These are phyloP conservation scores for Tuber melanosporum DNA, from an alignment of 495 filamentous ascomycete species.

Conservation along the genomic window DNA sequence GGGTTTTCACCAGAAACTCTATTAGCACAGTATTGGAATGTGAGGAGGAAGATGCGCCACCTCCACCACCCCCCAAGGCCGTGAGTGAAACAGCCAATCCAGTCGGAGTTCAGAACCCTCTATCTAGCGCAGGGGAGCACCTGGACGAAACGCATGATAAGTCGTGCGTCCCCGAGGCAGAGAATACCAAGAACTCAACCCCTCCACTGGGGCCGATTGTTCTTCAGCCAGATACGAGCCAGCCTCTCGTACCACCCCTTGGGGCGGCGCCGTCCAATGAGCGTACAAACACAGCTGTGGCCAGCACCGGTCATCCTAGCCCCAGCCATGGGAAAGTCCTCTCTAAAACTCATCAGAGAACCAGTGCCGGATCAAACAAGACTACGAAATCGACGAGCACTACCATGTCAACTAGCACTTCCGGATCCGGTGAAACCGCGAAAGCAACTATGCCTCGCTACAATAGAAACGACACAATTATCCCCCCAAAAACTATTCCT, in stretches of 20 bases:
- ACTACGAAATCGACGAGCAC: slow-evolving; percentile 2
- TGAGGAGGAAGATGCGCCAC: background rate
- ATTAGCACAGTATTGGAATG: background rate
- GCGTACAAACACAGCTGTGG: background rate
- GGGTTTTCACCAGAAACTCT: background rate
- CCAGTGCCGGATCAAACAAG: background rate
- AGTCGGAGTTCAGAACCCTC: background rate
- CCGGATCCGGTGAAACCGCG: background rate
- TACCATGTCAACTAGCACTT: background rate
- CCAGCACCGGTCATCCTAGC: background rate
- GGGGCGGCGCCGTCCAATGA: background rate
- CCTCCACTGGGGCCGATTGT: background rate
- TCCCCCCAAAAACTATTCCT: background rate
- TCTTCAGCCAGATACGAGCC: background rate
- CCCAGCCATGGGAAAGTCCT: background rate
- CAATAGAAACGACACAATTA: background rate
- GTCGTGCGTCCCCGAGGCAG: background rate
- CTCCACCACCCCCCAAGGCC: background rate
- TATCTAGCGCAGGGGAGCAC: background rate
- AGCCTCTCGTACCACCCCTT: background rate
- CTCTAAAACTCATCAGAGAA: background rate
- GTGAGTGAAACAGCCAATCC: background rate
- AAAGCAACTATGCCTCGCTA: background rate
- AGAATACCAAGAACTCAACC: background rate
- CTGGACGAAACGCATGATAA: background rate